A percentile compares a stretch with the other conserved stretches of the same genome.
Evolutionary conservation across 306 rosid genomes (phyloP).

Genomic region (Corylus avellana): DNA sequence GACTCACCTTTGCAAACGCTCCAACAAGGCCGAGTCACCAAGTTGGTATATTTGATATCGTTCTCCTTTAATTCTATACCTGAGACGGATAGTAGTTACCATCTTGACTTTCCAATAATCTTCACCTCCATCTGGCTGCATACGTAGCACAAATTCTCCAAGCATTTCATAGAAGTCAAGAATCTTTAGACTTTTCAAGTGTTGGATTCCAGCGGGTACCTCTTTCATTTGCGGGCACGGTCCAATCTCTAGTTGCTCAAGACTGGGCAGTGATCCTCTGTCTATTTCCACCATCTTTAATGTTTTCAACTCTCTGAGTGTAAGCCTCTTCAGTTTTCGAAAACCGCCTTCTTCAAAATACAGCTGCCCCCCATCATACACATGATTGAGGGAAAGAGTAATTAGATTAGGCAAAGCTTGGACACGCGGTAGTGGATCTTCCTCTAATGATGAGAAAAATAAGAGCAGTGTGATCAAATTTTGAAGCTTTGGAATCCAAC

Average conservation of each 20-base stretch:
- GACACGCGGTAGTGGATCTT: slow-evolving; percentile 1
- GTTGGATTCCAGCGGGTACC: slow-evolving; percentile 8
- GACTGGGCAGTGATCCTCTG: not conserved
- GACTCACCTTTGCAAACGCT: not conserved
- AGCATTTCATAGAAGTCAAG: slow-evolving; percentile 3
- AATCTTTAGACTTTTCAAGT: not conserved
- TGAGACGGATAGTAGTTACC: not conserved
- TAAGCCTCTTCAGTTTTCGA: not conserved
- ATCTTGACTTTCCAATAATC: not conserved
- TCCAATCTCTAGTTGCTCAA: slow-evolving; percentile 5
- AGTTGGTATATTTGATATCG: not conserved
- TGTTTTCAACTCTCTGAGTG: not conserved
- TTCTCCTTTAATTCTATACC: not conserved
- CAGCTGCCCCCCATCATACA: slow-evolving; percentile 12
- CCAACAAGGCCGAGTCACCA: not conserved
- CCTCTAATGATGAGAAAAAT: slow-evolving; percentile 2
- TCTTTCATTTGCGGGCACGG: slow-evolving; percentile 8
- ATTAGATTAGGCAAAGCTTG: not conserved
- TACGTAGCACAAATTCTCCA: not conserved
- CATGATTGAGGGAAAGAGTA: slow-evolving; percentile 1
- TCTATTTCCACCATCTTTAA: not conserved
- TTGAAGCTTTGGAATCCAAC: slow-evolving; percentile 17
- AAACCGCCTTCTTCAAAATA: slow-evolving; percentile 3
- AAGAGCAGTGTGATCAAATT: not conserved
- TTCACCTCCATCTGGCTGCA: not conserved